Conservation (phyloP, 345 rosid genomes). For the Sonneratia caseolaris region DNA sequence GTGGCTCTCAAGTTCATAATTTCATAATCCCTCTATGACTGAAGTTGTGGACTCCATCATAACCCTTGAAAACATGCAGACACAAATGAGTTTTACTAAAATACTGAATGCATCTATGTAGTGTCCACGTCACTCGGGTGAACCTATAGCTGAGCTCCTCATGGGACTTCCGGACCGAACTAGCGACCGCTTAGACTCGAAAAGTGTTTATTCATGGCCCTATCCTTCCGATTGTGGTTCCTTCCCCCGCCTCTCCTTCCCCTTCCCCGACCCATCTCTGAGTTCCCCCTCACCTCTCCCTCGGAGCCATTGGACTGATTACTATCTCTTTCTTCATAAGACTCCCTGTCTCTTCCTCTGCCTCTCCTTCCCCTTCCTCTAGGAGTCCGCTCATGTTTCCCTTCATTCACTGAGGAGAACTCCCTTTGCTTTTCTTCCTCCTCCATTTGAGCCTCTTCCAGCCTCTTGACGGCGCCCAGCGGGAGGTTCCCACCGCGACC, state of each 20-base stretch:
- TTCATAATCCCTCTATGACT: not conserved
- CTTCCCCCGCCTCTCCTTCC: slow-evolving; percentile 44
- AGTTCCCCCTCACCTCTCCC: slow-evolving; percentile 9
- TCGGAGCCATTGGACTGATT: slow-evolving; percentile 5
- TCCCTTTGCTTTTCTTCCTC: slow-evolving; percentile 27
- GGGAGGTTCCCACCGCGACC: slow-evolving; percentile 94
- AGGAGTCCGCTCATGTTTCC: slow-evolving; percentile 26
- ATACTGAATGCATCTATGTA: not conserved
- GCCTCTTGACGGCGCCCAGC: slow-evolving; percentile 57
- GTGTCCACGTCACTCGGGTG: not conserved
- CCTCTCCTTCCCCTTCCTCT: slow-evolving; percentile 55
- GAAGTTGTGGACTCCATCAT: not conserved
- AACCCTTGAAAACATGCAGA: not conserved
- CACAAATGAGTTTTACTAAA: not conserved
- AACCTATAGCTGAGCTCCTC: not conserved
- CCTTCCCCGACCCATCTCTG: slow-evolving; percentile 5
- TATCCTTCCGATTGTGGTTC: slow-evolving; percentile 46
- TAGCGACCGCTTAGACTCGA: slow-evolving; percentile 60
- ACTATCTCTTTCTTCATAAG: not conserved
- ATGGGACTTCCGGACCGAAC: not conserved
- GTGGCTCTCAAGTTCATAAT: too few relatives aligned
- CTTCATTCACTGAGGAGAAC: slow-evolving; percentile 22
- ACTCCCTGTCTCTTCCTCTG: slow-evolving; percentile 10
- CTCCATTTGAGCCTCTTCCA: slow-evolving; percentile 33
- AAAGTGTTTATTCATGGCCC: slow-evolving; percentile 66